A percentile compares a stretch with the other conserved stretches of the same genome.
Conservation (phyloP, 805 yeast genomes). For the Candida stauntonica region DNA sequence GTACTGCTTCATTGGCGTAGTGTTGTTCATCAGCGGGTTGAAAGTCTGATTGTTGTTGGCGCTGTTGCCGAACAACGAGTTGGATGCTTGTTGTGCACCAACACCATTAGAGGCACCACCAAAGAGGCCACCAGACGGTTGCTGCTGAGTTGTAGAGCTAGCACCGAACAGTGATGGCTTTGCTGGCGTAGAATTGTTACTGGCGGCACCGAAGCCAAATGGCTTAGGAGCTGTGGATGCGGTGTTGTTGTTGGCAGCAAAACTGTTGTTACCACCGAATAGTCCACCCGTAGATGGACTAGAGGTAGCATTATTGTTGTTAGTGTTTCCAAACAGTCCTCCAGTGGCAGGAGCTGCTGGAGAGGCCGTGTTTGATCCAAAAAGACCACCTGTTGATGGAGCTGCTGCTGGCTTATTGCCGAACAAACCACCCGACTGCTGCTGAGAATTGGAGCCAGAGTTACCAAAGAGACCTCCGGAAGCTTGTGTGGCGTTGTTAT, state of each 20-base stretch:
- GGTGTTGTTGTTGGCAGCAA: slow-evolving; percentile 21
- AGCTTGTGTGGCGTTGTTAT: neutral
- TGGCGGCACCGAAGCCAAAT: slow-evolving; percentile 4
- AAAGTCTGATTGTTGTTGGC: slow-evolving; percentile 17
- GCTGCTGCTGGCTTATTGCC: slow-evolving; percentile 9
- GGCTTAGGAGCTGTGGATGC: slow-evolving; percentile 2
- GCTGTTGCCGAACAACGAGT: slow-evolving; percentile 15
- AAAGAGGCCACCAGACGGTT: slow-evolving; percentile 20
- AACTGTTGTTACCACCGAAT: slow-evolving; percentile 25
- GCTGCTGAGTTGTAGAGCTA: slow-evolving; percentile 1
- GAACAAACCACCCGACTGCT: slow-evolving; percentile 14
- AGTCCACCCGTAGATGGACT: slow-evolving; percentile 14
- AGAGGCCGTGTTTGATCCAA: slow-evolving; percentile 13
- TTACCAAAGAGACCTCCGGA: slow-evolving; percentile 17
- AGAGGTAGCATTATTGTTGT: too few relatives aligned
- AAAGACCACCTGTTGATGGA: slow-evolving; percentile 15
- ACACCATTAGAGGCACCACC: slow-evolving; percentile 23
- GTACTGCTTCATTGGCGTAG: slow-evolving; percentile 28
- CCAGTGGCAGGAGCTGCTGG: slow-evolving; percentile 1
- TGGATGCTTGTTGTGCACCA: slow-evolving; percentile 1
- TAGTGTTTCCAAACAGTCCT: slow-evolving; percentile 11
- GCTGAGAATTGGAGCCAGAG: slow-evolving; percentile 2
- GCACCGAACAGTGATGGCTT: slow-evolving; percentile 7
- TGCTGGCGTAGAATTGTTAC: slow-evolving; percentile 20
- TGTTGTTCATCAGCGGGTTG: slow-evolving; percentile 29